Conservation (phyloP, 1,139 yeast genomes). For the Arxiozyma telluris region DNA sequence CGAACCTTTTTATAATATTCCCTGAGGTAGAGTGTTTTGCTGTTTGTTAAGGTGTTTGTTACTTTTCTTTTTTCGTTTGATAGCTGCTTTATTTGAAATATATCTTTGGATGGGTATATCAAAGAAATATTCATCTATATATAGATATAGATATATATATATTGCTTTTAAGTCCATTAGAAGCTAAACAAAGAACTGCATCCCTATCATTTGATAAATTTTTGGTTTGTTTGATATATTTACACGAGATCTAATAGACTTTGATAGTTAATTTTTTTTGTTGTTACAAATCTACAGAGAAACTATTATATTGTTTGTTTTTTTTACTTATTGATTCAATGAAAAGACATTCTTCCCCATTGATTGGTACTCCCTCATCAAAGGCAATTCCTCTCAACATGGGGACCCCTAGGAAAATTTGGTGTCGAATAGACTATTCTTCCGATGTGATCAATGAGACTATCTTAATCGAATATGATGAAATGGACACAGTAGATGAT, state of each 20-base stretch:
- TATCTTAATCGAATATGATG: constrained; percentile 19
- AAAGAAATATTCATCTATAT: too few species aligned
- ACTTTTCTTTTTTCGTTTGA: not conserved
- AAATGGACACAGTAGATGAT: constrained; percentile 26
- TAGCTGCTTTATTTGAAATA: too few species aligned
- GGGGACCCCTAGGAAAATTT: constrained; percentile 12
- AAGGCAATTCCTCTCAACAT: constrained; percentile 4
- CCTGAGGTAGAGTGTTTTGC: not conserved
- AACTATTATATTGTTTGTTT: not conserved
- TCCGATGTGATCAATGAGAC: constrained; percentile 20
- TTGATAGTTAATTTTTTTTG: too few species aligned
- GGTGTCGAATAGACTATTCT: constrained; percentile 19
- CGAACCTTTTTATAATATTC: too few species aligned
- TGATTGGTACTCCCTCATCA: constrained; percentile 1
- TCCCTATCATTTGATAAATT: not conserved
- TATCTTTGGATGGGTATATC: not conserved
- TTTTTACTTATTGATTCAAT: not conserved
- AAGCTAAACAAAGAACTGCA: too few species aligned
- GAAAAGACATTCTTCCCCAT: constrained; percentile 3
- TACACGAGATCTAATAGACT: not conserved
- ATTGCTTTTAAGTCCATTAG: not conserved
- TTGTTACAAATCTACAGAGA: not conserved
- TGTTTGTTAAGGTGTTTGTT: not conserved
- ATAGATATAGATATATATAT: too few species aligned
- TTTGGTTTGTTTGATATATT: not conserved